Evolutionary conservation across 78 protist species (phyloP).

Genomic region (Corallochytrium limacisporum): DNA sequence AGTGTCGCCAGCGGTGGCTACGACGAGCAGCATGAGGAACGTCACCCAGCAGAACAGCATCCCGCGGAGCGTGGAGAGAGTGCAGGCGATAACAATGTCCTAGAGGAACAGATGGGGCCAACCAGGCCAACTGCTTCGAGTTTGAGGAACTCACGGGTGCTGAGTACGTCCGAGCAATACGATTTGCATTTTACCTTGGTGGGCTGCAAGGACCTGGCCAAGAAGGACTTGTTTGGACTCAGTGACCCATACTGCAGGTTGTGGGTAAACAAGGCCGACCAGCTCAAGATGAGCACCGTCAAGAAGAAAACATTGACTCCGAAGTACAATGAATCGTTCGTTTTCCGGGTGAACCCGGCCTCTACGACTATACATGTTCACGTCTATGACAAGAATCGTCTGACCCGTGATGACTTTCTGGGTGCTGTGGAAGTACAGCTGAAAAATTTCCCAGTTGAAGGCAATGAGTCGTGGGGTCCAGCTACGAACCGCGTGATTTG

Average conservation of each 20-base stretch:
- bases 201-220: background rate
- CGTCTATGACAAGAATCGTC: background rate
- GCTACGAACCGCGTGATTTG: background rate
- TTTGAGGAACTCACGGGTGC: too few species aligned
- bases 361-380: background rate
- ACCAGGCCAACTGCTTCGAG: too few species aligned
- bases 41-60: too few species aligned
- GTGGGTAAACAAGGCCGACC: conserved; percentile 11
- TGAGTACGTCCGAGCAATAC: too few species aligned
- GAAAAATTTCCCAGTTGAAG: background rate
- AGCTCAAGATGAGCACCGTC: background rate
- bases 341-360: background rate
- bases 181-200: too few species aligned
- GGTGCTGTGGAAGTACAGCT: too few species aligned
- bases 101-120: too few species aligned
- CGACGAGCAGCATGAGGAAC: too few species aligned
- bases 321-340: conserved; percentile 10
- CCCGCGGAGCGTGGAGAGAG: too few species aligned
- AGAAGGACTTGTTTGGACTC: conserved; percentile 3
- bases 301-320: conserved; percentile 18
- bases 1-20: too few species aligned
- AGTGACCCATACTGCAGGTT: conserved; percentile 20
- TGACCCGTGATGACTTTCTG: background rate
- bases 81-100: too few species aligned
- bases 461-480: background rate